Percentiles rank a stretch among this genome's conserved stretches.
These are phyloP conservation scores for Podila verticillata DNA, from an alignment of 192 early-diverging fungal species.

Conservation along the genomic window DNA sequence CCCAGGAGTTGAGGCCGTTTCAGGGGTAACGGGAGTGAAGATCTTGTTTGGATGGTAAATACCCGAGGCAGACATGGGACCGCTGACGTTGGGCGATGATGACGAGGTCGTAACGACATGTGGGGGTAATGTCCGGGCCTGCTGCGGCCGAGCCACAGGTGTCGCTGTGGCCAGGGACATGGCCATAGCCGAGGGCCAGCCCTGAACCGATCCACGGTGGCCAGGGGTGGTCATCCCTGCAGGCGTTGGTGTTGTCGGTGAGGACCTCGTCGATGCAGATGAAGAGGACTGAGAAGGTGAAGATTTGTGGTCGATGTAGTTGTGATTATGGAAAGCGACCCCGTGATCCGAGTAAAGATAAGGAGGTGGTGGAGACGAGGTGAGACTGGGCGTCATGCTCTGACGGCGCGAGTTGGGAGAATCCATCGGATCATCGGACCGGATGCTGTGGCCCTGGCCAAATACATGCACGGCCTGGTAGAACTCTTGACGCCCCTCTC, in stretches of 20 bases:
- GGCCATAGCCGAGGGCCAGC: constrained; percentile 33
- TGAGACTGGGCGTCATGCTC: constrained; percentile 5
- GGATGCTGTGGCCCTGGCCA: neutral
- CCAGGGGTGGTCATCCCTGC: neutral
- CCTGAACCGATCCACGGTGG: constrained; percentile 2
- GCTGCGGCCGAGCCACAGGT: constrained; percentile 9
- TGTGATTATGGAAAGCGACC: constrained; percentile 3
- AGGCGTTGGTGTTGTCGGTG: neutral
- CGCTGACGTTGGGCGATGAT: neutral
- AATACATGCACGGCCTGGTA: neutral
- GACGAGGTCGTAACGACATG: constrained; percentile 10
- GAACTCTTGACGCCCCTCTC: neutral
- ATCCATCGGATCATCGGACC: neutral
- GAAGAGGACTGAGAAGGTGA: neutral
- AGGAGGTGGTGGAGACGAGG: constrained; percentile 37
- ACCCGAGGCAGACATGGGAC: constrained; percentile 6
- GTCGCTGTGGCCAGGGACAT: neutral
- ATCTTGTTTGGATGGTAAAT: constrained; percentile 2
- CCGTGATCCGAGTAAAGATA: constrained; percentile 40
- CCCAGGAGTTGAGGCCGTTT: constrained; percentile 6
- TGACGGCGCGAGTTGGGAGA: constrained; percentile 9
- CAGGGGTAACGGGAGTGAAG: neutral
- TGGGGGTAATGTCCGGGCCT: constrained; percentile 25
- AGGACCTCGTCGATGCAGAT: neutral
- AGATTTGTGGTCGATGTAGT: constrained; percentile 1